phyloP scores from a whole-genome alignment of 345 rosid genomes.

The Lepidium africanum region DNA sequence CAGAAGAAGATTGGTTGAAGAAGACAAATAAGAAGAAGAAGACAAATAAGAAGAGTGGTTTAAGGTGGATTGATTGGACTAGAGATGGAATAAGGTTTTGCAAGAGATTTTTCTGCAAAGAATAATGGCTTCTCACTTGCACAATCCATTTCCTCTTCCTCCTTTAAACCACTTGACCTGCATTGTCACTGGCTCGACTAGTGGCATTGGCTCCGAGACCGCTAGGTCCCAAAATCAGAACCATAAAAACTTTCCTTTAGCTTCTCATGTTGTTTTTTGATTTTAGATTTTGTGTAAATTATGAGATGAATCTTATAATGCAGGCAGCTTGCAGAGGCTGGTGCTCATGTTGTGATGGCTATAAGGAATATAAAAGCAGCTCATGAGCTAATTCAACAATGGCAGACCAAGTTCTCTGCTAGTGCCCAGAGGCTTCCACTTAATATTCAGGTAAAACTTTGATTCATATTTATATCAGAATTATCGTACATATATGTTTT shows the following conservation, averaged over 20 bases:
- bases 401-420: constrained; percentile 22
- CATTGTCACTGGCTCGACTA: constrained; percentile 85
- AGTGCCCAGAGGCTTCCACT: constrained; percentile 12
- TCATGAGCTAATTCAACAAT: constrained; percentile 14
- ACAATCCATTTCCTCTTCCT: constrained; percentile 67
- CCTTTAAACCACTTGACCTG: constrained; percentile 57
- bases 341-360: constrained; percentile 90
- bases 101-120: constrained; percentile 70
- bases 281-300: background rate
- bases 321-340: constrained; percentile 83
- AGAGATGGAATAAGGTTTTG: constrained; percentile 54
- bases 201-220: constrained; percentile 84
- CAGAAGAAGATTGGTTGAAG: too few species aligned
- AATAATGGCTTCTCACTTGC: constrained; percentile 63
- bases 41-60: constrained; percentile 37
- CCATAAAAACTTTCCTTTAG: background rate
- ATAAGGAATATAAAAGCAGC: constrained; percentile 34
- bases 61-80: constrained; percentile 83
- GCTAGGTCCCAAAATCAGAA: constrained; percentile 41
- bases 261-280: background rate
- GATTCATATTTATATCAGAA: background rate
- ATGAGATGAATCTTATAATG: background rate
- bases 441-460: background rate
- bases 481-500: background rate
- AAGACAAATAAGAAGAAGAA: background rate